Conservation (phyloP, 495 filamentous ascomycete species). For the Neurospora tetraspora region DNA sequence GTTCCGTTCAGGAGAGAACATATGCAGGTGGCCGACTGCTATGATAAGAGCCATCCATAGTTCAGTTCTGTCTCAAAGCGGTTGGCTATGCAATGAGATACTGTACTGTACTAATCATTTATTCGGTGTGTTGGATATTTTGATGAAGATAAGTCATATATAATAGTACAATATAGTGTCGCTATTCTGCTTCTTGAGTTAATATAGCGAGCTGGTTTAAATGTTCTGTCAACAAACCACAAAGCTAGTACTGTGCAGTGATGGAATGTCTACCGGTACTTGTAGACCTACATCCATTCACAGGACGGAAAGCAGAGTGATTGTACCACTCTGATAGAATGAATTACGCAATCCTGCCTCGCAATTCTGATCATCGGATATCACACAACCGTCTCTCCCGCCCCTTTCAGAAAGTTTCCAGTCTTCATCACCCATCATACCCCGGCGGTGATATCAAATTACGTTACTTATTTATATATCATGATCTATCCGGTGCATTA, state of each 20-base stretch:
- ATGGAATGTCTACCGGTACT: background rate
- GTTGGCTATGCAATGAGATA: background rate
- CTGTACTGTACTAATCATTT: background rate
- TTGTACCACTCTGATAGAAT: background rate
- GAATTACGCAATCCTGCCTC: background rate
- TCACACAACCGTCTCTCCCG: background rate
- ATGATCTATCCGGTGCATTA: background rate
- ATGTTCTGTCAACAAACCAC: background rate
- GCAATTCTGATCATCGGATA: background rate
- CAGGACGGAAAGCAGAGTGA: background rate
- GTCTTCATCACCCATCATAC: background rate
- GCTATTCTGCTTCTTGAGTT: background rate
- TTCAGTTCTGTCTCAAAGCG: background rate
- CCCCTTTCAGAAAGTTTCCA: background rate
- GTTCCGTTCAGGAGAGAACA: background rate
- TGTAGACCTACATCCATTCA: background rate
- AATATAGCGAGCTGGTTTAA: background rate
- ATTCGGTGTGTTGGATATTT: background rate
- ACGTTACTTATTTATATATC: background rate
- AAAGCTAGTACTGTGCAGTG: background rate
- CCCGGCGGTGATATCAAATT: background rate
- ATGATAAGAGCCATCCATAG: background rate
- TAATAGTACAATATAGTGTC: background rate
- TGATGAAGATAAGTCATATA: background rate
- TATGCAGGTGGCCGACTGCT: background rate